Base-by-base conservation (phyloP, 305 asterid genomes). In the Fraxinus floribunda region DNA sequence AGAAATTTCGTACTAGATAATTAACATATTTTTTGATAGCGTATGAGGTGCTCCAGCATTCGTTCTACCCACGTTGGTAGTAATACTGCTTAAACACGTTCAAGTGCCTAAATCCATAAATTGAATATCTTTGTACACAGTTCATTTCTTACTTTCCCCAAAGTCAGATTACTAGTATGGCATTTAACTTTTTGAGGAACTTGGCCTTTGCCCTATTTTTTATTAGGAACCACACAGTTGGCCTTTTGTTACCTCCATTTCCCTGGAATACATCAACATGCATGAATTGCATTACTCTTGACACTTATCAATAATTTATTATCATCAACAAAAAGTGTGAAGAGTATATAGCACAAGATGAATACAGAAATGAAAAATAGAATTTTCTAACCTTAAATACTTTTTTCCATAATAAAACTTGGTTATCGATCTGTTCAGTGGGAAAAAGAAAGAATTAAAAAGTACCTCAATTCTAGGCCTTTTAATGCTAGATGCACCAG, bases 401-500 rank as follows among this genome's bases (percentile, higher is more conserved):
- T 38, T 41, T 62, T 38, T 49, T 38, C 35, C 57, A 78, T 29
- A 38, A 76, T 44, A 13, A 20, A 57, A 60, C 72, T 66, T 32
- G 62, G 74, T 62, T 11, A 75, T 39, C 22, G 49, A 73, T 72
- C 57, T 35, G 77, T 55, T 80, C 84, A 39, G 78, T 41, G n/a
- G 80, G 20, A 83, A 71, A 82, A 82, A 78, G 41, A 76, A 76
- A 36, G 66, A 44, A 38, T 52, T 30, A 32, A 78, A 60, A 79
- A 79, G 78, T 87, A 94, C 98, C 98, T 93, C 97, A 78, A 87
- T 73, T 75, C 89, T 88, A 79, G 97, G 92, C 88, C 90, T 89
- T 88, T 90, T 91, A 79, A 84, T 57, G 75, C 87, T 83, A 49
- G 98, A 94, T 81, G 98, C 97, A 79, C 94, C 97, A 52, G 98